Base-by-base conservation (phyloP, 2,329 filamentous ascomycete genomes). In the Corinectria fuckeliana region DNA sequence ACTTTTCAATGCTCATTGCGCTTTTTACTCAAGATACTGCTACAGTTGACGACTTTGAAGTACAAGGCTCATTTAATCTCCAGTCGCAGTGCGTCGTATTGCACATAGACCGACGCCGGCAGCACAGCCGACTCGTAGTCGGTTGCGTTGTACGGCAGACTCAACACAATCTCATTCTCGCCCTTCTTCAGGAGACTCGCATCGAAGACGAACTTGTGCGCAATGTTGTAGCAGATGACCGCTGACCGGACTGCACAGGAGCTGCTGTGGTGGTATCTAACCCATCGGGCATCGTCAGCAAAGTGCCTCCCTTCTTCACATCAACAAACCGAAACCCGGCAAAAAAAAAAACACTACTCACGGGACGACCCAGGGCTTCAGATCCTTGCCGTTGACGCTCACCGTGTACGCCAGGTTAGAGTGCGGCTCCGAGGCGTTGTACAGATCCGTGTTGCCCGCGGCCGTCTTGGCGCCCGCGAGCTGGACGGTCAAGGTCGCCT, bases 51-150 rank as follows among this genome's bases (percentile, higher is more conserved):
- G 10, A 5, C 14, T 8, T 16, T 9, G 21, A 18, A 20, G 2
- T 5, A 26, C 14, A 16, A 23, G 21, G 25, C 42, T 44, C 20
- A 63, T n/a, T 71, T 63, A 44, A 89, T 69, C 68, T 89, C 87
- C 45, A 89, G 66, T 50, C 86, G 77, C 69, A 89, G 66, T 2
- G 87, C 86, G 74, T 89, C 87, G 63, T 90, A 89, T 75, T 89
- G 86, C 5, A 89, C 81, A 71, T 89, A 89, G 0, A 86, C 77
- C 1, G 79, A 80, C 41, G 75, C 74, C 0, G 85, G 80, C 56
- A 88, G 64, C 8, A 88, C 50, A 0, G 87, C 86, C 26, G 80
- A 81, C 73, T 88, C 85, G 14, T 82, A 81, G 64, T 87, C 79
- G 4, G 83, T 88, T 1, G 81, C 86, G 47, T 87, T 85, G 45